A percentile compares a stretch with the other conserved stretches of the same genome.
Evolutionary conservation across 2,329 filamentous ascomycete species (phyloP).

Genomic region (Aspergillus sp.): DNA sequence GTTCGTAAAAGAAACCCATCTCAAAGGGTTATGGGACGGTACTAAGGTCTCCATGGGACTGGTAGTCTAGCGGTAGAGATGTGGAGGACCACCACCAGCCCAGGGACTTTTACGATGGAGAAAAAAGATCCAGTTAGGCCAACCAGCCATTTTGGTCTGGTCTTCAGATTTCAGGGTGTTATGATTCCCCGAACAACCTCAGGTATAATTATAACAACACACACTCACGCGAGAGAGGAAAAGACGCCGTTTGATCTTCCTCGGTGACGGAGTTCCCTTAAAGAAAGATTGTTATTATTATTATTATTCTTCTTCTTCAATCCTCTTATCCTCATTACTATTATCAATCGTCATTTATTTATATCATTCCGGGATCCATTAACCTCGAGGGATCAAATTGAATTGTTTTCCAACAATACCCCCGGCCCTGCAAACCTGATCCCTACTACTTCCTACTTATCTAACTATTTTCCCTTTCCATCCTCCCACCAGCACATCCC

Average conservation of each 20-base stretch:
- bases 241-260: background rate
- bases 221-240: background rate
- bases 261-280: background rate
- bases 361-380: background rate
- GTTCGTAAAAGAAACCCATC: conserved; percentile 11
- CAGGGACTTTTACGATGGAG: conserved; percentile 10
- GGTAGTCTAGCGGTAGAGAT: conserved; percentile 20
- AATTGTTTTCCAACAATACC: background rate
- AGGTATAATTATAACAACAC: conserved; percentile 6
- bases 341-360: background rate
- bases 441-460: background rate
- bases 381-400: background rate
- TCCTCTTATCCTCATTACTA: too few species aligned
- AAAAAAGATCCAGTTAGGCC: conserved; percentile 3
- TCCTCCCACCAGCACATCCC: conserved; percentile 12
- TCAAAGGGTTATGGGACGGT: conserved; percentile 7
- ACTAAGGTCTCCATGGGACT: conserved; percentile 16
- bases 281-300: too few species aligned
- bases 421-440: background rate
- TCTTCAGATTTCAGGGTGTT: conserved; percentile 9
- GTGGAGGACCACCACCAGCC: conserved; percentile 17
- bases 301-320: too few species aligned
- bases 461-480: background rate
- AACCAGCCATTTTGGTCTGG: conserved; percentile 11
- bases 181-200: background rate